These are phyloP conservation scores for Pichia nanzhaoensis DNA, from an alignment of 805 yeast genomes.

Conservation along the genomic window DNA sequence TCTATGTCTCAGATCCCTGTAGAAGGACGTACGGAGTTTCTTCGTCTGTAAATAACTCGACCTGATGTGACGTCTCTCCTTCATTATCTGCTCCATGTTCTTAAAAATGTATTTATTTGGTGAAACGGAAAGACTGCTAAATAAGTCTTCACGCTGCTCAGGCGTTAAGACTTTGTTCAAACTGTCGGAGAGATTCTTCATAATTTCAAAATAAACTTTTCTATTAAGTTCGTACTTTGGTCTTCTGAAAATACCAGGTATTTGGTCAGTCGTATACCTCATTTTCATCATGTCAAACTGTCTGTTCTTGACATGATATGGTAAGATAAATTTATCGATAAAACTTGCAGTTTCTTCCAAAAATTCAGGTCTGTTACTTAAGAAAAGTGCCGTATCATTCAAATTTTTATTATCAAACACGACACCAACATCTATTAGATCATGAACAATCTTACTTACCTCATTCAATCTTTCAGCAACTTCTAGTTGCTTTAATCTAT, in stretches of 20 bases:
- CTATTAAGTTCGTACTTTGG: conserved; percentile 10
- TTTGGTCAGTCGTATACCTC: conserved; percentile 11
- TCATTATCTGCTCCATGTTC: conserved; percentile 9
- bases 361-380: conserved; percentile 18
- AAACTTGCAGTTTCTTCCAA: conserved; percentile 22
- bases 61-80: conserved; percentile 9
- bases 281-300: conserved; percentile 10
- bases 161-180: conserved; percentile 11
- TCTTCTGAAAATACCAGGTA: conserved; percentile 7
- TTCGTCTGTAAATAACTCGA: conserved; percentile 7
- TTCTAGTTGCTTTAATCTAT: conserved; percentile 24
- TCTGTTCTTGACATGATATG: conserved; percentile 16
- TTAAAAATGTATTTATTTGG: conserved; percentile 14
- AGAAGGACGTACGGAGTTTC: conserved; percentile 7
- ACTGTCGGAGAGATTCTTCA: conserved; percentile 14
- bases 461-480: conserved; percentile 20
- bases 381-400: conserved; percentile 24
- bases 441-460: conserved; percentile 15
- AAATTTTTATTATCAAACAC: conserved; percentile 22
- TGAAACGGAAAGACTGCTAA: conserved; percentile 10
- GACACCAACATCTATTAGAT: conserved; percentile 21
- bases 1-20: conserved; percentile 1
- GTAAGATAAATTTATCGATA: conserved; percentile 25
- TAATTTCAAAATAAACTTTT: conserved; percentile 13
- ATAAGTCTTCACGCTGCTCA: conserved; percentile 11